Conservation (phyloP, 2,329 filamentous ascomycete species). For the Dactylellina cionopaga region DNA sequence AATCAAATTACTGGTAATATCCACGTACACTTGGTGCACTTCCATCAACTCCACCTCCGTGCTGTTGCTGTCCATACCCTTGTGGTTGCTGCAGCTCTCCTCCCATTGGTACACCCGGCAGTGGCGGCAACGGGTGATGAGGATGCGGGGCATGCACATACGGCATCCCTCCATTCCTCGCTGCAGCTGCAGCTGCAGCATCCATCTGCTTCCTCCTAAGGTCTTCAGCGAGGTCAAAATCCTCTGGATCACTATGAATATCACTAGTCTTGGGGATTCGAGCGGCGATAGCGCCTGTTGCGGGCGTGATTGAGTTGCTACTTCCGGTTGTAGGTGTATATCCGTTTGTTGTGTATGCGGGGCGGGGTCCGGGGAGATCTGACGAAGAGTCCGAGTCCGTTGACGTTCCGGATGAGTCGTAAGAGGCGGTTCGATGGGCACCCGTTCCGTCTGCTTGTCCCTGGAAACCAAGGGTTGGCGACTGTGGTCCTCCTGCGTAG, state of each 20-base stretch:
- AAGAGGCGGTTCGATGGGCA: conserved; percentile 25
- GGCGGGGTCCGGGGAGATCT: conserved; percentile 18
- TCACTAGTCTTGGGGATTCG: conserved; percentile 34
- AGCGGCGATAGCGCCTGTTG: conserved; percentile 33
- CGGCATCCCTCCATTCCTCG: conserved; percentile 18
- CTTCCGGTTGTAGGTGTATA: conserved; percentile 10
- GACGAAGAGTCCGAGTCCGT: conserved; percentile 36
- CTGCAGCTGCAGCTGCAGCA: conserved; percentile 9
- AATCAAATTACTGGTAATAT: conserved; percentile 45
- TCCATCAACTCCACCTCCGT: conserved; percentile 33
- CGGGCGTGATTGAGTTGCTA: conserved; percentile 22
- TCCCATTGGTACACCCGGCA: not conserved
- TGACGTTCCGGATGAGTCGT: conserved; percentile 29
- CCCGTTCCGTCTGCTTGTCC: not conserved
- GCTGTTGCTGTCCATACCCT: conserved; percentile 25
- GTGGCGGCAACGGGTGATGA: conserved; percentile 15
- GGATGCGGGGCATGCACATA: conserved; percentile 11
- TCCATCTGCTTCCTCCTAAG: conserved; percentile 37
- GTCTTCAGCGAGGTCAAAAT: conserved; percentile 40
- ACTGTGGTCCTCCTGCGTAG: conserved; percentile 26
- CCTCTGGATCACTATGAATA: conserved; percentile 34
- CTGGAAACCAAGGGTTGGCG: conserved; percentile 33
- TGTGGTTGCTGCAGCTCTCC: conserved; percentile 4
- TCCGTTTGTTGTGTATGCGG: conserved; percentile 33
- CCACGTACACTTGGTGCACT: conserved; percentile 53